Conservation (phyloP, 495 filamentous ascomycete species). For the Talaromyces thailandensis region DNA sequence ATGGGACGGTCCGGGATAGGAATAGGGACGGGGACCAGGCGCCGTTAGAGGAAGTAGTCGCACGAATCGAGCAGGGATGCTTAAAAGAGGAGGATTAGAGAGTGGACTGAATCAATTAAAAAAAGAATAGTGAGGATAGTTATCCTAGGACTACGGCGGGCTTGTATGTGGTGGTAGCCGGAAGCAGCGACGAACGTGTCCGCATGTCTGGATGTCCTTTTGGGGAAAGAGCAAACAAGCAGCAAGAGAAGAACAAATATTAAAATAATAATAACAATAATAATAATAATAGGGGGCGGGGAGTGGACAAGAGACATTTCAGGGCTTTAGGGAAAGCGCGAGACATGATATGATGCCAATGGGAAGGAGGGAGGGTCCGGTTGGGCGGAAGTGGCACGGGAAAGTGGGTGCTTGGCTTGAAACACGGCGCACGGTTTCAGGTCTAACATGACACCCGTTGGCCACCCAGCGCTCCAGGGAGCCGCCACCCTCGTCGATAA, state of each 20-base stretch:
- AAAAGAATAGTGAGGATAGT: not conserved
- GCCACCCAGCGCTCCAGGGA: not conserved
- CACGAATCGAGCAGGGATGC: not conserved
- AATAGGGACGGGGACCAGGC: not conserved
- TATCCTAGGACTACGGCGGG: no score
- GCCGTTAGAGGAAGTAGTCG: not conserved
- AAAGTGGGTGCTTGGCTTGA: not conserved
- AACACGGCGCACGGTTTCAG: conserved; percentile 7
- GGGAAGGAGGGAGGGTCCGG: not conserved
- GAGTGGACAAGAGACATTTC: not conserved
- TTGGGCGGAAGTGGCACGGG: not conserved
- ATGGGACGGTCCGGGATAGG: not conserved
- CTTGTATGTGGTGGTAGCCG: not conserved
- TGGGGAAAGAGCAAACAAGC: no score
- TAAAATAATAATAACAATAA: not conserved
- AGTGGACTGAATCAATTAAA: not conserved
- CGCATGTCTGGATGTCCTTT: no score
- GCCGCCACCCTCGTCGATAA: not conserved
- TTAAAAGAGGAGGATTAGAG: not conserved
- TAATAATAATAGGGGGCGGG: not conserved
- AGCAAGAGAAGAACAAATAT: no score
- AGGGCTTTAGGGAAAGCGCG: not conserved
- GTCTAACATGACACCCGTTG: not conserved
- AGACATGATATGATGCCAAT: no score
- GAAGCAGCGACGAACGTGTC: not conserved